These are phyloP conservation scores for Hypholoma sublateritium DNA, from an alignment of 768 basidiomycete genomes.

Conservation along the genomic window DNA sequence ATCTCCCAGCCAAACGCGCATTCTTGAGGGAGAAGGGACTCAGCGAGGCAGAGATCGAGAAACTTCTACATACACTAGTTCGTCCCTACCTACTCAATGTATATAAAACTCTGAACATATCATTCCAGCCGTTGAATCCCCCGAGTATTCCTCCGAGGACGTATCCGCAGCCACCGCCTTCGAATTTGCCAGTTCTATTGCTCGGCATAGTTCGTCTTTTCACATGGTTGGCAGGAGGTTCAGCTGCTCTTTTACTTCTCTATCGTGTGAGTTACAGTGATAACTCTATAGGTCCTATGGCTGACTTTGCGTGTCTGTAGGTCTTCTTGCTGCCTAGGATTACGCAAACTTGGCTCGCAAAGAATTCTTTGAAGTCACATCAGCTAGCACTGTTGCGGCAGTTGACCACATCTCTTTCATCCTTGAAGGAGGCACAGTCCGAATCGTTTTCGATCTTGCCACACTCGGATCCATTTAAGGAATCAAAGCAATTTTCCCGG, in stretches of 20 bases:
- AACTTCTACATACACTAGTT: constrained; percentile 58
- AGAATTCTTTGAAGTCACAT: constrained; percentile 59
- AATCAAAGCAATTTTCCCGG: constrained; percentile 40
- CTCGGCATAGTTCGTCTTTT: constrained; percentile 59
- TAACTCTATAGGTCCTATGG: background rate
- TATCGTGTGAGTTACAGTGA: constrained; percentile 51
- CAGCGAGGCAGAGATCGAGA: constrained; percentile 56
- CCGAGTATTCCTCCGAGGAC: constrained; percentile 69
- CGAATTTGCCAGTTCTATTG: constrained; percentile 66
- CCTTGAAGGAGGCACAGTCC: constrained; percentile 54
- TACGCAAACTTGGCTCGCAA: constrained; percentile 55
- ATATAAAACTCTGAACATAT: background rate
- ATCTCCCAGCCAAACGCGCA: constrained; percentile 50
- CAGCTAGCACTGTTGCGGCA: constrained; percentile 55
- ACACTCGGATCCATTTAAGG: constrained; percentile 47
- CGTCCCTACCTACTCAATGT: constrained; percentile 14
- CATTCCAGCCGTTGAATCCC: constrained; percentile 29
- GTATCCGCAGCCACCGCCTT: constrained; percentile 71
- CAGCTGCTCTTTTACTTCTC: constrained; percentile 54
- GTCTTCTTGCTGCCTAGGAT: constrained; percentile 71
- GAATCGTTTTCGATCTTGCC: constrained; percentile 61
- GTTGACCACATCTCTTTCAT: constrained; percentile 54
- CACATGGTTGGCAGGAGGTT: constrained; percentile 67
- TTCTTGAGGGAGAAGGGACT: constrained; percentile 77
- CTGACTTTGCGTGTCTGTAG: constrained; percentile 33